These are phyloP conservation scores for Pistacia integerrima DNA, from an alignment of 345 rosid species.

Conservation along the genomic window DNA sequence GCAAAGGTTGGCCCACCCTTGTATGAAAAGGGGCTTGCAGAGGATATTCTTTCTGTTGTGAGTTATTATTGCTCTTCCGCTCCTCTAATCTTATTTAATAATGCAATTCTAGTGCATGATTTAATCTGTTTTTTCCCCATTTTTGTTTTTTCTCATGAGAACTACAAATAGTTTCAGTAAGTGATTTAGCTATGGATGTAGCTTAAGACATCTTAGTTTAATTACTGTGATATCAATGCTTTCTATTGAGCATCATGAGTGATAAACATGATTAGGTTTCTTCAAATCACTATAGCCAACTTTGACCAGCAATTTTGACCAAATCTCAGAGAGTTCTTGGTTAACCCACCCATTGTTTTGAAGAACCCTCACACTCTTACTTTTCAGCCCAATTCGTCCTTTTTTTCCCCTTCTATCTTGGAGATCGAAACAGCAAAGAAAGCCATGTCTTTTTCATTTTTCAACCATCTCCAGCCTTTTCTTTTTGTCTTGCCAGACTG, in stretches of 20 bases:
- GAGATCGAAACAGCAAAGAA: too few species aligned
- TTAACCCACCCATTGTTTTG: too few species aligned
- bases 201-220: not conserved
- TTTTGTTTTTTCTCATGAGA: conserved; percentile 1
- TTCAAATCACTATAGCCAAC: not conserved
- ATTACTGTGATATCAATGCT: not conserved
- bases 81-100: conserved; percentile 3
- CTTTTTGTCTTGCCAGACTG: too few species aligned
- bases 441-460: too few species aligned
- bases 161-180: not conserved
- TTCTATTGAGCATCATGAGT: not conserved
- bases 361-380: too few species aligned
- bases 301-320: too few species aligned
- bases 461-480: too few species aligned
- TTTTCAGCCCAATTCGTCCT: too few species aligned
- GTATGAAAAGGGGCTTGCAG: conserved; percentile 80
- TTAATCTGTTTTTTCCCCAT: not conserved
- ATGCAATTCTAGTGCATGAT: not conserved
- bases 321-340: too few species aligned
- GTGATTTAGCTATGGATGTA: not conserved
- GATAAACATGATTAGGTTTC: not conserved
- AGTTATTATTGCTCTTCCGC: conserved; percentile 33
- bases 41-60: conserved; percentile 80
- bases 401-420: too few species aligned
- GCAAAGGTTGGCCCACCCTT: conserved; percentile 93